phyloP scores from a whole-genome alignment of 805 yeast species.

The Lipomyces japonicus region DNA sequence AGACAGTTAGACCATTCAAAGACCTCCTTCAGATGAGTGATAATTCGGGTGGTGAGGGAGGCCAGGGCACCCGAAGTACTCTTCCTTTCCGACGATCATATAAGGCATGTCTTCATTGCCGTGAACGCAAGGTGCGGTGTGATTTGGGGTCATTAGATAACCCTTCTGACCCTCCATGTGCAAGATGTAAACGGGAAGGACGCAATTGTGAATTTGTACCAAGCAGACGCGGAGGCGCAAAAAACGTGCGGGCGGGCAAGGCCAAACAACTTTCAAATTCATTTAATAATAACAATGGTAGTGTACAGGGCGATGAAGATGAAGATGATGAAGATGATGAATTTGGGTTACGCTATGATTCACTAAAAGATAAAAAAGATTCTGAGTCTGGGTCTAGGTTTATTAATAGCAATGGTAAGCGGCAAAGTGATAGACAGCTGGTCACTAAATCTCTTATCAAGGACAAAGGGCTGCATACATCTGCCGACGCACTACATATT shows the following conservation, averaged over 20 bases:
- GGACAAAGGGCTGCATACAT: conserved; percentile 36
- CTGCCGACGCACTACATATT: conserved; percentile 41
- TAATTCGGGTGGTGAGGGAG: too few relatives aligned
- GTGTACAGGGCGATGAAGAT: conserved; percentile 2
- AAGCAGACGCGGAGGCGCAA: conserved; percentile 51
- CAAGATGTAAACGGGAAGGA: conserved; percentile 76
- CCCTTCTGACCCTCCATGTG: conserved; percentile 80
- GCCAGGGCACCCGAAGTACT: too few relatives aligned
- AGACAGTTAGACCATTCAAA: too few relatives aligned
- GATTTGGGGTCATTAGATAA: conserved; percentile 72
- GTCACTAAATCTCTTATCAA: conserved; percentile 23
- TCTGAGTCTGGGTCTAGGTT: too few relatives aligned
- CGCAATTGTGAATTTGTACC: conserved; percentile 73
- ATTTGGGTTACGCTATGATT: conserved; percentile 1
- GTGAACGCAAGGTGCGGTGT: conserved; percentile 80
- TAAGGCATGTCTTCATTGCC: conserved; percentile 80
- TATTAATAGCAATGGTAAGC: background rate
- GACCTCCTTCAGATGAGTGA: too few relatives aligned
- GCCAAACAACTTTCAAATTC: conserved; percentile 24
- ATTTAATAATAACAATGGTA: background rate
- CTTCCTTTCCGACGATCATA: conserved; percentile 59
- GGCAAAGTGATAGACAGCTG: background rate
- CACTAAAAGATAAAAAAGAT: background rate
- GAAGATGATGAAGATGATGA: conserved; percentile 9
- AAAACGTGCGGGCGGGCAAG: conserved; percentile 39